Conservation (phyloP, 2,329 filamentous ascomycete species). For the Aspergillaceae sp. region DNA sequence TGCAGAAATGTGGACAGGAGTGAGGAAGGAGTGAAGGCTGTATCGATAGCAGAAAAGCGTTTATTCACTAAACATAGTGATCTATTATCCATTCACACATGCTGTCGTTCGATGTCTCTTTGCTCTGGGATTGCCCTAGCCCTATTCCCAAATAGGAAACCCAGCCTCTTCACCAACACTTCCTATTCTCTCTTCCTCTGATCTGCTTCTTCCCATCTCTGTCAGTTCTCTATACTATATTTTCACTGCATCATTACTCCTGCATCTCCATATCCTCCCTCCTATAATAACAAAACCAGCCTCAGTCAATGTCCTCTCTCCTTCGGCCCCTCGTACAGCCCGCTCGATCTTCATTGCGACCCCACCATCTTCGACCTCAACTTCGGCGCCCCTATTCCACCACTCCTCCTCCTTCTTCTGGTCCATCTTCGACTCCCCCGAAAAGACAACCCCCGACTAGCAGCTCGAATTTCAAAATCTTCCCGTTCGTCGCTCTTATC, state of each 20-base stretch:
- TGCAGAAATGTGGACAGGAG: too few species aligned
- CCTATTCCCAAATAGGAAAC: too few species aligned
- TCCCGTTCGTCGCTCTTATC: conserved; percentile 38
- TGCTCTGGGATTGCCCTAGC: too few species aligned
- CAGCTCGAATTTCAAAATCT: conserved; percentile 33
- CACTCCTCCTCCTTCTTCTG: conserved; percentile 7
- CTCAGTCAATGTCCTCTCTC: not conserved
- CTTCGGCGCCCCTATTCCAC: conserved; percentile 9
- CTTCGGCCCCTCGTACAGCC: conserved; percentile 2
- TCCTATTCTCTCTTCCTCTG: too few species aligned
- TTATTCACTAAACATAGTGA: too few species aligned
- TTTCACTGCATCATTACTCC: not conserved
- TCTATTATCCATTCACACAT: too few species aligned
- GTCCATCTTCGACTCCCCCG: conserved; percentile 10
- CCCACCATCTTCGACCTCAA: conserved; percentile 9
- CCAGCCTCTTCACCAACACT: too few species aligned
- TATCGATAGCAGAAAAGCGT: too few species aligned
- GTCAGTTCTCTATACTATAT: not conserved
- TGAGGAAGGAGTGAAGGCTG: too few species aligned
- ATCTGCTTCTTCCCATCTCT: not conserved
- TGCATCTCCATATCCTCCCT: not conserved
- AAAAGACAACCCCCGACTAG: conserved; percentile 12
- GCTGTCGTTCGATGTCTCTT: too few species aligned
- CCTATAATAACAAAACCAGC: not conserved
- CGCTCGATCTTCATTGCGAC: conserved; percentile 7